Percentiles rank a stretch among this genome's conserved stretches.
These are phyloP conservation scores for Microstegium vimineum DNA, from an alignment of 176 grass and related monocot genomes.

Conservation along the genomic window DNA sequence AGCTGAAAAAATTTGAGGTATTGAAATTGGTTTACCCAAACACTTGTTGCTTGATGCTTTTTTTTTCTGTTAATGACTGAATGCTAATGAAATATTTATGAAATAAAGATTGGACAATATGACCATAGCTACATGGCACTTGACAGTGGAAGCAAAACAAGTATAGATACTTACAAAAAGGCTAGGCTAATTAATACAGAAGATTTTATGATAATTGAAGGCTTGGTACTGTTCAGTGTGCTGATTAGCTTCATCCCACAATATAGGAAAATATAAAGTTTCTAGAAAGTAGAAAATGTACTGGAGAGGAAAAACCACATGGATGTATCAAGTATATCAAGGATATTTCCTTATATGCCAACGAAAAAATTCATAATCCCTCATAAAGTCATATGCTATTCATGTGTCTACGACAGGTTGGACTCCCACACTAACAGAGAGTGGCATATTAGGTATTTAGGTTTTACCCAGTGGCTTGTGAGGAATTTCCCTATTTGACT, in stretches of 20 bases:
- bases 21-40: neutral
- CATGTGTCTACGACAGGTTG: neutral
- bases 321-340: neutral
- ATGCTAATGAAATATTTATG: slow-evolving; percentile 4
- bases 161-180: neutral
- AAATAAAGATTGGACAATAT: slow-evolving; percentile 8
- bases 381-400: neutral
- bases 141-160: neutral
- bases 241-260: neutral
- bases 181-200: neutral
- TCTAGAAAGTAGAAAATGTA: neutral
- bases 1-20: slow-evolving; percentile 74
- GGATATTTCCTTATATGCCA: neutral
- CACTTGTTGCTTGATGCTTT: neutral
- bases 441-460: neutral
- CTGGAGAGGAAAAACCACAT: neutral
- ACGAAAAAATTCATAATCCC: neutral
- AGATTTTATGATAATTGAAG: neutral
- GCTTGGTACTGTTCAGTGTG: neutral
- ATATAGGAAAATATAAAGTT: neutral
- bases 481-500: neutral
- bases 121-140: neutral
- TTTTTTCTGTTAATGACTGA: neutral
- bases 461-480: neutral
- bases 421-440: neutral